phyloP scores from a whole-genome alignment of 768 basidiomycete species.

The Lactifluus subvellereus region DNA sequence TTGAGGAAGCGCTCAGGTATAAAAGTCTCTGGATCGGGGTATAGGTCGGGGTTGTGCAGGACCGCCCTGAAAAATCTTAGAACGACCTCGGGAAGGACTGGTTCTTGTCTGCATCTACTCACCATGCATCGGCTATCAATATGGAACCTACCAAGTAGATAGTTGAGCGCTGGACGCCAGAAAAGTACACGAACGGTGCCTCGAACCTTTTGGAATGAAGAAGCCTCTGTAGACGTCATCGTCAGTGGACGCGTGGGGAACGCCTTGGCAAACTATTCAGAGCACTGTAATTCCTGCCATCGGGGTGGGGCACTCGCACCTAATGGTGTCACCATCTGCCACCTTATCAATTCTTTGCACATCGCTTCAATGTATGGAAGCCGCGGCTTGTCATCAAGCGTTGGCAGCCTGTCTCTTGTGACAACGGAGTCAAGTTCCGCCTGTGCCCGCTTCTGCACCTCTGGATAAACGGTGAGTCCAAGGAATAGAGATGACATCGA shows the following conservation, averaged over 20 bases:
- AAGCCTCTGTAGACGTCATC: conserved; percentile 14
- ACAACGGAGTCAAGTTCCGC: conserved; percentile 17
- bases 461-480: conserved; percentile 4
- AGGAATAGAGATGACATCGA: background rate
- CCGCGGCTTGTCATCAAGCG: conserved; percentile 3
- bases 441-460: conserved; percentile 13
- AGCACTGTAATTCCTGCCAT: background rate
- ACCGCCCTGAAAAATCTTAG: conserved; percentile 7
- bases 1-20: conserved; percentile 2
- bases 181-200: background rate
- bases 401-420: conserved; percentile 9
- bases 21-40: conserved; percentile 10
- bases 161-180: background rate
- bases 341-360: conserved; percentile 9
- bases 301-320: background rate
- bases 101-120: background rate
- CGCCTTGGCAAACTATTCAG: background rate
- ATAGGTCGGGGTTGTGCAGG: conserved; percentile 5
- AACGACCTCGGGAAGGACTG: background rate
- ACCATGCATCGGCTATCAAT: conserved; percentile 1
- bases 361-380: conserved; percentile 18
- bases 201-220: conserved; percentile 18
- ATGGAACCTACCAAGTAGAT: background rate
- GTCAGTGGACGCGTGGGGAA: conserved; percentile 6
- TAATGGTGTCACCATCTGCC: conserved; percentile 4